Evolutionary conservation across 768 basidiomycete species (phyloP).

Genomic region (Podaxis sp.): DNA sequence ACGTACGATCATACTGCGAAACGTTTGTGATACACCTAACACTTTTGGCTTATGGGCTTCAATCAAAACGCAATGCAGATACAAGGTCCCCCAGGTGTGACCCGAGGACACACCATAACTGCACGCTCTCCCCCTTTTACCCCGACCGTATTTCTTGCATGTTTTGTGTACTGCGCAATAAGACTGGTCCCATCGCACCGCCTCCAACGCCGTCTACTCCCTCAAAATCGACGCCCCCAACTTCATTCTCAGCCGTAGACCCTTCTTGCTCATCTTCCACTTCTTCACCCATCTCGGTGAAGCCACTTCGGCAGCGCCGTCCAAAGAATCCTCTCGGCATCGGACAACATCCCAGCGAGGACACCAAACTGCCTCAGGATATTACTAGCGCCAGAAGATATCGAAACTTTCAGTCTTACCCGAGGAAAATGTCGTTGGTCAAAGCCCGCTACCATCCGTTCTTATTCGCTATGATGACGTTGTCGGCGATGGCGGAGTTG

Average conservation of each 20-base stretch:
- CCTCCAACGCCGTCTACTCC: background rate
- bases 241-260: background rate
- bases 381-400: background rate
- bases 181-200: background rate
- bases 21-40: background rate
- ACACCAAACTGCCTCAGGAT: background rate
- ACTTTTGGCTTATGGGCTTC: slow-evolving; percentile 1
- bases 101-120: background rate
- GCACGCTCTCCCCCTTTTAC: background rate
- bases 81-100: background rate
- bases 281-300: background rate
- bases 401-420: slow-evolving; percentile 9
- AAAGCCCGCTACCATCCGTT: slow-evolving; percentile 62
- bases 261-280: background rate
- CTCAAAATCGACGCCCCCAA: background rate
- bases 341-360: background rate
- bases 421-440: slow-evolving; percentile 36
- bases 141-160: slow-evolving; percentile 1
- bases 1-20: background rate
- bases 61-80: slow-evolving; percentile 13
- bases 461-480: slow-evolving; percentile 62
- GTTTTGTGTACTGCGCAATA: background rate
- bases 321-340: background rate
- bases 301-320: slow-evolving; percentile 4
- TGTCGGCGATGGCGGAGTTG: slow-evolving; percentile 69